Base-by-base conservation (phyloP, 805 yeast genomes). In the Metschnikowia gelsemii region DNA sequence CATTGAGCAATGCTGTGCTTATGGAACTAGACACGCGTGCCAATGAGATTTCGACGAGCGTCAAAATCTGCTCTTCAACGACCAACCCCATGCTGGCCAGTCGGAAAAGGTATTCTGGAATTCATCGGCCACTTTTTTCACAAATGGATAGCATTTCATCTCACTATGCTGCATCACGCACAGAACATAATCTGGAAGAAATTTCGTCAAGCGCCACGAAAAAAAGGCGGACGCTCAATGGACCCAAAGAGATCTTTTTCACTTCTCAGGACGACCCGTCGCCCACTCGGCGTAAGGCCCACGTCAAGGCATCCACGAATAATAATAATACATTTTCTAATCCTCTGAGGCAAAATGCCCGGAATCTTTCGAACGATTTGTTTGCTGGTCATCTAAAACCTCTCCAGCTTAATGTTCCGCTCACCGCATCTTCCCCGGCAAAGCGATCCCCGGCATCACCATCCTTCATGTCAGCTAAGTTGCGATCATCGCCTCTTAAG, bases 131-230 rank as follows among this genome's bases (percentile, higher is more conserved):
- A n/a, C 55, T 61, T 22, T 68, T 67, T 48, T 56, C 56, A 50
- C 53, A 47, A 34, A 73, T 76, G 80, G 80, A 75, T 18, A 70
- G 78, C 13, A 75, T 76, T 13, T 58, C 68, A 8, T 58, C 62
- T 6, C 80, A 75, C 44, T 75, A 75, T 44, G 74, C 79, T 1
- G 74, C 73, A 3, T 56, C 55, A n/a, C 43, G 56, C 6, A 35
- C 43, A 8, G 40, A 40, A 5, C 32, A 24, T 3, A 37, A 27
- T 21, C 20, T 29, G 1, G 38, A 38, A 17, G 42, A 36, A 4
- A 8, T 32, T 32, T 12, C 29, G 16, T 43, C 53, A 9, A 54
- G 56, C 37, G 58, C 61, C 20, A 66, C 66, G 34, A 56, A 68
- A 38, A 61, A 73, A 47, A 36, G 56, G 19, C 51, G 73, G 35